Conservation (phyloP, 1,139 yeast species). For the Saccharomyces hybrid region DNA sequence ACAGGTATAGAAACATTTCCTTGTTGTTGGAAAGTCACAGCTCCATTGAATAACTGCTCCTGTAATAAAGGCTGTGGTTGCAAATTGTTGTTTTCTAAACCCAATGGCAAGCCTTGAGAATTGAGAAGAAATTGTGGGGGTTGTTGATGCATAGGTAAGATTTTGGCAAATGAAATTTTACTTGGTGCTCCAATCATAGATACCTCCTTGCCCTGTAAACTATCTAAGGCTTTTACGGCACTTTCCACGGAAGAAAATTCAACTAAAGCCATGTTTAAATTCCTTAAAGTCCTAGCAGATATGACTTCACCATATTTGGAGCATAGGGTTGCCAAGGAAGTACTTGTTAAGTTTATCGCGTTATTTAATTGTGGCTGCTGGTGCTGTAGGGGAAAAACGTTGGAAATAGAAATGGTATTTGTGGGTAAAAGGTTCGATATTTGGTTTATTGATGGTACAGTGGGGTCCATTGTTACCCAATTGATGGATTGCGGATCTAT, state of each 20-base stretch:
- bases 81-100: slow-evolving; percentile 7
- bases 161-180: slow-evolving; percentile 60
- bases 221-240: slow-evolving; percentile 71
- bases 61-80: slow-evolving; percentile 27
- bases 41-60: slow-evolving; percentile 30
- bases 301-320: slow-evolving; percentile 47
- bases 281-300: slow-evolving; percentile 50
- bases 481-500: slow-evolving; percentile 42
- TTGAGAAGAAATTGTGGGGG: slow-evolving; percentile 12
- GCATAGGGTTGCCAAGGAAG: slow-evolving; percentile 36
- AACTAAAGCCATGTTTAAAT: slow-evolving; percentile 55
- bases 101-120: background rate
- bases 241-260: slow-evolving; percentile 65
- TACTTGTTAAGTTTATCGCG: slow-evolving; percentile 27
- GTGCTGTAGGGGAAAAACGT: slow-evolving; percentile 50
- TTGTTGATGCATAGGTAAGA: slow-evolving; percentile 36
- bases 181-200: slow-evolving; percentile 59
- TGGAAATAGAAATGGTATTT: slow-evolving; percentile 65
- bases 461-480: slow-evolving; percentile 57
- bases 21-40: slow-evolving; percentile 30
- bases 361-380: slow-evolving; percentile 35
- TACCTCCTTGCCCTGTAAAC: slow-evolving; percentile 72
- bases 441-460: slow-evolving; percentile 49
- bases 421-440: slow-evolving; percentile 36
- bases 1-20: slow-evolving; percentile 30